Evolutionary conservation across 768 basidiomycete species (phyloP).

Genomic region (Harrya chromipes): DNA sequence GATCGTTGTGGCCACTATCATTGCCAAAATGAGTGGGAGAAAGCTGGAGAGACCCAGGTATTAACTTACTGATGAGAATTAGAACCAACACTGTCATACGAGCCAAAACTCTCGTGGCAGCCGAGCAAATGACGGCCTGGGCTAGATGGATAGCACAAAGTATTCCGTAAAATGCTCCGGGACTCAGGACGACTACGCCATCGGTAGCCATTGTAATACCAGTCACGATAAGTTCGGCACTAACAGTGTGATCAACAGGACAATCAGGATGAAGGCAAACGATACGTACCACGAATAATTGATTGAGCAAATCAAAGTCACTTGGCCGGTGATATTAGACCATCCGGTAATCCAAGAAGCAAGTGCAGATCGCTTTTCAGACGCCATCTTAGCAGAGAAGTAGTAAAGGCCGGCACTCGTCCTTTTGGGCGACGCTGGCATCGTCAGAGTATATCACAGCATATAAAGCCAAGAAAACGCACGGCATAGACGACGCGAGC

Average conservation of each 20-base stretch:
- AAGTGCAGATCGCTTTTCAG: slow-evolving; percentile 23
- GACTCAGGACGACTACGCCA: slow-evolving; percentile 14
- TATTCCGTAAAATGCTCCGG: slow-evolving; percentile 24
- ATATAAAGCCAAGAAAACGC: neutral
- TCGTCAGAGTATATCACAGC: too few species aligned
- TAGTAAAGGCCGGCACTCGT: slow-evolving; percentile 29
- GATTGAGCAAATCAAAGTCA: slow-evolving; percentile 26
- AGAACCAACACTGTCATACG: slow-evolving; percentile 18
- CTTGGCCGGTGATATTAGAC: slow-evolving; percentile 27
- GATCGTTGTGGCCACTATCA: slow-evolving; percentile 19
- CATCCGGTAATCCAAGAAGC: slow-evolving; percentile 30
- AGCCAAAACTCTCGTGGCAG: slow-evolving; percentile 21
- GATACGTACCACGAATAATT: slow-evolving; percentile 18
- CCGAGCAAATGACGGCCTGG: slow-evolving; percentile 21
- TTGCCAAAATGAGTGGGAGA: too few species aligned
- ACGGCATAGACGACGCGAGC: slow-evolving; percentile 22
- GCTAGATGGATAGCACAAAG: slow-evolving; percentile 14
- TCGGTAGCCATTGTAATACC: slow-evolving; percentile 24
- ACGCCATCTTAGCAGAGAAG: slow-evolving; percentile 29
- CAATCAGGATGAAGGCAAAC: neutral
- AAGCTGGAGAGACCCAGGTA: too few species aligned
- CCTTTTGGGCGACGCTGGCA: neutral
- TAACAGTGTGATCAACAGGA: neutral
- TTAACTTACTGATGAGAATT: slow-evolving; percentile 16
- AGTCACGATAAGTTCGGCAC: slow-evolving; percentile 19